A percentile compares a stretch with the other conserved stretches of the same genome.
These are phyloP conservation scores for Vigna mungo DNA, from an alignment of 306 rosid genomes.

Conservation along the genomic window DNA sequence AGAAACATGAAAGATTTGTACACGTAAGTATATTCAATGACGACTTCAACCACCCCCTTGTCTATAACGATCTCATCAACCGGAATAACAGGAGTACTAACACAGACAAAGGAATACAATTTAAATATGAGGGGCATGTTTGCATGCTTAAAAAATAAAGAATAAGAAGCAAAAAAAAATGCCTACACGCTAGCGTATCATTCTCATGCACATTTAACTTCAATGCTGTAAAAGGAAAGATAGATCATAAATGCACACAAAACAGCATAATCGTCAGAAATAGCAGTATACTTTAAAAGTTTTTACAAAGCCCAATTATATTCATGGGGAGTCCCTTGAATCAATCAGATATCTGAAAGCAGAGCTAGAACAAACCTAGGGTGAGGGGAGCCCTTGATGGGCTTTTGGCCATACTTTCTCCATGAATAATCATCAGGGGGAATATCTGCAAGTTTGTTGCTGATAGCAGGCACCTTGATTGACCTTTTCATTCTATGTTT, in stretches of 20 bases:
- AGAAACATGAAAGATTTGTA: conserved; percentile 22
- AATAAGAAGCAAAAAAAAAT: background rate
- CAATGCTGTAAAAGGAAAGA: background rate
- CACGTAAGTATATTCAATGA: conserved; percentile 4
- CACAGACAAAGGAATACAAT: background rate
- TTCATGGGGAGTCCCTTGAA: background rate
- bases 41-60: background rate
- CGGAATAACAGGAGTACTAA: conserved; percentile 12
- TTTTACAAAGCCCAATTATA: conserved; percentile 24
- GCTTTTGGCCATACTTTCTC: conserved; percentile 99
- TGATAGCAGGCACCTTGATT: conserved; percentile 95
- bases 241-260: conserved; percentile 42
- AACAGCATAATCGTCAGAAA: conserved; percentile 4
- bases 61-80: conserved; percentile 11
- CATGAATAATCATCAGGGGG: conserved; percentile 99
- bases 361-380: conserved; percentile 70
- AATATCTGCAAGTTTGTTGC: conserved; percentile 97
- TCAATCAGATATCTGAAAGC: conserved; percentile 22
- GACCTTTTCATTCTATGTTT: conserved; percentile 94
- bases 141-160: background rate
- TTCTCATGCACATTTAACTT: conserved; percentile 5
- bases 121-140: background rate
- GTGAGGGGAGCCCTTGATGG: conserved; percentile 99
- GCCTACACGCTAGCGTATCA: background rate
- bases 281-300: conserved; percentile 12